phyloP scores from a whole-genome alignment of 768 basidiomycete genomes.

The Hygrophoropsis aurantiaca region DNA sequence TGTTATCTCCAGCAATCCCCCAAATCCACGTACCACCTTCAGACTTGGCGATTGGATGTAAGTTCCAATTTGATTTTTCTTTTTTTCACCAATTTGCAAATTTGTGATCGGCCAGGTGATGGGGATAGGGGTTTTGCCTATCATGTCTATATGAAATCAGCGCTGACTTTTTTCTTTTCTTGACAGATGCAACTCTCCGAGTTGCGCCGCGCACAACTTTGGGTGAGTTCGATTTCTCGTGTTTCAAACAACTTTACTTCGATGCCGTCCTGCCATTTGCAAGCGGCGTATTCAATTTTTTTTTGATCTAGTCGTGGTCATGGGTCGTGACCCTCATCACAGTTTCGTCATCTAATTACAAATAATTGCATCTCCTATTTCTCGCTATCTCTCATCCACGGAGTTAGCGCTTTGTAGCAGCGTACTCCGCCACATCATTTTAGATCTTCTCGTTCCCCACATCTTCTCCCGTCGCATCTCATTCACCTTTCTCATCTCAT shows the following conservation, averaged over 20 bases:
- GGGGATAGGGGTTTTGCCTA: slow-evolving; percentile 13
- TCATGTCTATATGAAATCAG: slow-evolving; percentile 13
- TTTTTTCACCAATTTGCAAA: slow-evolving; percentile 17
- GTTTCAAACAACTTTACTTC: slow-evolving; percentile 9
- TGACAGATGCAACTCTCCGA: slow-evolving; percentile 60
- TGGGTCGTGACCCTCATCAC: neutral
- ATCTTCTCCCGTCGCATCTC: slow-evolving; percentile 2
- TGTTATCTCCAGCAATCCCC: slow-evolving; percentile 67
- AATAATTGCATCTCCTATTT: slow-evolving; percentile 29
- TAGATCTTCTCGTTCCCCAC: neutral
- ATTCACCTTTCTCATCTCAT: slow-evolving; percentile 17
- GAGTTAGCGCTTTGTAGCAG: neutral
- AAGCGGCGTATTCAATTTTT: slow-evolving; percentile 3
- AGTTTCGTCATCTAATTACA: slow-evolving; percentile 22
- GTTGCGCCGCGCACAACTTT: slow-evolving; percentile 83
- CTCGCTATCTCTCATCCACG: slow-evolving; percentile 6
- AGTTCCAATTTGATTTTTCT: slow-evolving; percentile 31
- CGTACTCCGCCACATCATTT: neutral
- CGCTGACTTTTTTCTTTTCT: slow-evolving; percentile 15
- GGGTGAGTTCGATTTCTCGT: slow-evolving; percentile 51
- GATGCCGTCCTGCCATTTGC: neutral
- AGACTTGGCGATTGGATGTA: slow-evolving; percentile 78
- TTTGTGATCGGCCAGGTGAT: slow-evolving; percentile 5
- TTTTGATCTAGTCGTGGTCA: neutral
- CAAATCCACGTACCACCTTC: slow-evolving; percentile 67